Conservation (phyloP, 441 rosid species). For the Theobroma grandiflorum region DNA sequence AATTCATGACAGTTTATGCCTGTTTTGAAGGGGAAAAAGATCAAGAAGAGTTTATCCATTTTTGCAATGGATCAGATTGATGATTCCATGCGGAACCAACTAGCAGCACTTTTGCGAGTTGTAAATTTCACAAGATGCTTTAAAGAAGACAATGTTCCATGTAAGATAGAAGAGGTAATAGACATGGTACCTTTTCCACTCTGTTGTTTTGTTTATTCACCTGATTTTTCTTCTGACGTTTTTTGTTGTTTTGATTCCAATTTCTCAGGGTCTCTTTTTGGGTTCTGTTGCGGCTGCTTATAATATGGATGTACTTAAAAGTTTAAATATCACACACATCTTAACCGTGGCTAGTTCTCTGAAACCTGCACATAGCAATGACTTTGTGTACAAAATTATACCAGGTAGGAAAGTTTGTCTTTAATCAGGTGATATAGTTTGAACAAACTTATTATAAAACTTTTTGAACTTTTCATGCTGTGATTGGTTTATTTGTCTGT, state of each 20-base stretch:
- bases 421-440: not conserved
- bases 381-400: constrained; percentile 60
- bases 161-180: constrained; percentile 55
- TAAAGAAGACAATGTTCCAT: constrained; percentile 59
- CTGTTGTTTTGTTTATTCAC: not conserved
- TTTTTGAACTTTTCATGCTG: constrained; percentile 6
- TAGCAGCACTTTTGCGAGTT: constrained; percentile 61
- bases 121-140: constrained; percentile 39
- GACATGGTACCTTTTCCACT: not conserved
- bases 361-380: constrained; percentile 52
- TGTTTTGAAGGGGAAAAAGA: not conserved
- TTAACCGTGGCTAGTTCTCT: constrained; percentile 67
- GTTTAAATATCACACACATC: constrained; percentile 57
- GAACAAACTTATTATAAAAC: constrained; percentile 3
- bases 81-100: constrained; percentile 51
- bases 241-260: not conserved
- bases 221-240: not conserved
- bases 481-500: not conserved
- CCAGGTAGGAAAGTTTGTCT: constrained; percentile 42
- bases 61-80: constrained; percentile 50
- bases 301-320: constrained; percentile 54
- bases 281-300: constrained; percentile 69
- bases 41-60: constrained; percentile 12
- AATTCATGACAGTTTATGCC: not conserved
- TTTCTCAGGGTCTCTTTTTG: constrained; percentile 66